Evolutionary conservation across 1,284 basidiomycete species (phyloP).

Genomic region (Gomphus bonarii): DNA sequence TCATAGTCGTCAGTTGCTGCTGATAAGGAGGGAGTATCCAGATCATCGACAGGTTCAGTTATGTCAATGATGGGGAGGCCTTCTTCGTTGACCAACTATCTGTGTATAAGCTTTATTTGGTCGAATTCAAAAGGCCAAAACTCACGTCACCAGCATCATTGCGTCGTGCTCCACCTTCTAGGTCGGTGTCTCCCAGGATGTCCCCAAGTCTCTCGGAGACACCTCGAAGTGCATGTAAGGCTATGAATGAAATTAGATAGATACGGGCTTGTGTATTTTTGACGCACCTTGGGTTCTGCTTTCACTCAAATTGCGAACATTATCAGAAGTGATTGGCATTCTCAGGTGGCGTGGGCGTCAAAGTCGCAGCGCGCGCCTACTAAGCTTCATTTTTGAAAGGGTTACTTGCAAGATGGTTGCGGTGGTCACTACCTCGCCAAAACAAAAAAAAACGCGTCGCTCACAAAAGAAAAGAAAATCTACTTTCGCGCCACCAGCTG

Average conservation of each 20-base stretch:
- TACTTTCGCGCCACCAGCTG: slow-evolving; percentile 14
- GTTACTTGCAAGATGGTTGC: slow-evolving; percentile 41
- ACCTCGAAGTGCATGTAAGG: slow-evolving; percentile 38
- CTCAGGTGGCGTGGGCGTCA: neutral
- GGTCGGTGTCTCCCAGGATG: slow-evolving; percentile 40
- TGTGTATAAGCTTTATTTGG: slow-evolving; percentile 15
- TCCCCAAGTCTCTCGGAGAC: slow-evolving; percentile 52
- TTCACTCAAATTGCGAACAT: slow-evolving; percentile 20
- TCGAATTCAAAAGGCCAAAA: slow-evolving; percentile 14
- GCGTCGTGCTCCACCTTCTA: slow-evolving; percentile 27
- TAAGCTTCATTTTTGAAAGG: neutral
- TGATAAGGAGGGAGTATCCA: slow-evolving; percentile 11
- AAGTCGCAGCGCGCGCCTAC: neutral
- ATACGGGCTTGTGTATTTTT: neutral
- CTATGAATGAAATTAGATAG: slow-evolving; percentile 21
- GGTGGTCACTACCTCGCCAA: slow-evolving; percentile 27
- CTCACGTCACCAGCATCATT: slow-evolving; percentile 56
- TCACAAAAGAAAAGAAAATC: slow-evolving; percentile 34
- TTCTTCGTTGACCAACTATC: slow-evolving; percentile 60
- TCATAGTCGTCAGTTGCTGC: slow-evolving; percentile 11
- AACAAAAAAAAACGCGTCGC: slow-evolving; percentile 48
- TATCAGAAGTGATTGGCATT: slow-evolving; percentile 12
- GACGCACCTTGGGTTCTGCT: slow-evolving; percentile 24
- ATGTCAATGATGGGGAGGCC: slow-evolving; percentile 71
- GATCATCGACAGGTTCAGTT: slow-evolving; percentile 40